Base-by-base conservation (phyloP, 495 filamentous ascomycete genomes). In the Cudoniella acicularis region DNA sequence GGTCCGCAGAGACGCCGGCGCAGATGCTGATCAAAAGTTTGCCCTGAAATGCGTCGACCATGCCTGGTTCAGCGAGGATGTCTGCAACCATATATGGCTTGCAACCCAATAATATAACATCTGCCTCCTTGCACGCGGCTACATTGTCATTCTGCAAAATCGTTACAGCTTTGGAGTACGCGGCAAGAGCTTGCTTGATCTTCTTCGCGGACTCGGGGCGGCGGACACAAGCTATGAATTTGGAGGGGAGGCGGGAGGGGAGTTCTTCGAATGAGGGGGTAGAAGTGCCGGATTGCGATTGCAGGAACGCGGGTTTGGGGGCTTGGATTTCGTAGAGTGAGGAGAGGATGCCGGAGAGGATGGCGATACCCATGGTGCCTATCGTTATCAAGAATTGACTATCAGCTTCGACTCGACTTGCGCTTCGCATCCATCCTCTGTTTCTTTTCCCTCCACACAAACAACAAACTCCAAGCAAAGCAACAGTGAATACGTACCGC, bases 1-100 rank as follows among this genome's bases (percentile, higher is more conserved):
- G 81, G 13, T 77, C 49, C 0, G 83, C 81, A 0, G 85, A 80
- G 3, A 93, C 85, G n/a, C 92, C 92, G 1, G 90, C 92, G 43
- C 90, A 80, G 55, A 96, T 90, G 66, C 83, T 88, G 63, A 97
- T 88, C 3, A 97, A 73, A 2, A 96, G 75, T 63, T 96, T 97
- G 1, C 87, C 88, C 10, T 74, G 63, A 0, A 96, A 73, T 1
- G 91, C 90, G 52, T 86, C 78, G 23, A 71, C 68, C 77, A 95
- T 87, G 25, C 87, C 88, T 0, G 75, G 67, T 46, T 79, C 84
- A 20, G 76, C 70, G 4, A 95, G 75, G 30, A 93, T 79, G 4
- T 82, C 82, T 18, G 77, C 66, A 21, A 87, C 77, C 78, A 88
- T 86, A 64, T 89, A 81, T 2, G 90, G 91, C 70, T 95, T 94